Base-by-base conservation (phyloP, 768 basidiomycete species). In the Rhodosporidiobolus sp. region DNA sequence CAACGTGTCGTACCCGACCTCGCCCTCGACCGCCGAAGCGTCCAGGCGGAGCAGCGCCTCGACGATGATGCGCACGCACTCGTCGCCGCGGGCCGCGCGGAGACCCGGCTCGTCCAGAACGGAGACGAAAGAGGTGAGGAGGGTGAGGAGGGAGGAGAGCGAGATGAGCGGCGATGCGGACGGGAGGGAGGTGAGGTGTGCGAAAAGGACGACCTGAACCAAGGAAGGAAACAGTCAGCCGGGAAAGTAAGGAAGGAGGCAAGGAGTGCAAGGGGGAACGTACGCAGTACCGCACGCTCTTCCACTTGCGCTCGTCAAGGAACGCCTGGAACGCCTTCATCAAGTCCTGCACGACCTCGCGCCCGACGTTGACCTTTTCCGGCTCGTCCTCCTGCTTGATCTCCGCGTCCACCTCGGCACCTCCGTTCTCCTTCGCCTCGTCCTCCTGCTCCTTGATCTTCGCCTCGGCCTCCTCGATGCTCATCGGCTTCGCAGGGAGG, bases 191-290 rank as follows among this genome's bases (percentile, higher is more conserved):
- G 91, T 89, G 57, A 96, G 82, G 78, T 94, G 90, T 3, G 94
- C 89, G 79, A 98, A 96, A 80, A 98, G 91, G 72, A 93, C 91
- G 22, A 97, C 89, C 94, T 98, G 75, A n/a, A n/a, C 26, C 17
- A 16, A 49, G 16, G 49, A n/a, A 34, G 17, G 58, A 63, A 50
- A 35, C 9, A 20, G 45, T 52, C 26, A 60, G 26, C 35, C 32
- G 24, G 58, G 66, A 53, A 68, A 12, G 63, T n/a, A n/a, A 53
- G 54, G 49, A 35, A 55, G 34, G 63, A 17, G 43, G n/a, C n/a
- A 70, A 24, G 12, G 66, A 22, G 45, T n/a, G n/a, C n/a, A n/a
- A n/a, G n/a, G n/a, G 70, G 24, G 30, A 34, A 83, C 65, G n/a
- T n/a, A 66, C 65, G 49, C 57, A 90, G 79, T 94, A 84, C 72